phyloP scores from a whole-genome alignment of 148 eudicot genomes.

The Chenopodium suecicum region DNA sequence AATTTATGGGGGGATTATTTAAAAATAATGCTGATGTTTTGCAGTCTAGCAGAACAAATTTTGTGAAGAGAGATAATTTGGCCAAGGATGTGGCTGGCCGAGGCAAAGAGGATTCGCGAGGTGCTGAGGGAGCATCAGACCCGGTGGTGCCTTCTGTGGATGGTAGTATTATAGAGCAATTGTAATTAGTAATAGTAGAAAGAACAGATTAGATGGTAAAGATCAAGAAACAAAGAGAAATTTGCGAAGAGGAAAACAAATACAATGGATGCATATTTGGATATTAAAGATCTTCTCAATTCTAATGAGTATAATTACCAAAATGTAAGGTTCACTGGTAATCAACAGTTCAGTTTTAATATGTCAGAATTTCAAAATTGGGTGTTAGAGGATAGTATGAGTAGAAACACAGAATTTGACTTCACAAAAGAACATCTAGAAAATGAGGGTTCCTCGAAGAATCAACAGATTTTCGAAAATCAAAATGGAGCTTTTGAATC shows the following conservation, averaged over 20 bases:
- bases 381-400: too few relatives aligned
- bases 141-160: conserved; percentile 16
- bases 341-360: too few relatives aligned
- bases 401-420: too few relatives aligned
- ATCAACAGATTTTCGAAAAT: too few relatives aligned
- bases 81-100: conserved; percentile 30
- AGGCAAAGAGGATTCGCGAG: conserved; percentile 25
- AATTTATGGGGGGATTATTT: conserved; percentile 37
- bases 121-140: conserved; percentile 30
- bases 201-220: conserved; percentile 15
- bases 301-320: conserved; percentile 29
- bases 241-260: conserved; percentile 26
- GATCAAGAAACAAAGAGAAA: conserved; percentile 27
- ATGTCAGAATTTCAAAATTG: too few relatives aligned
- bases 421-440: too few relatives aligned
- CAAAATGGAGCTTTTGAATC: too few relatives aligned
- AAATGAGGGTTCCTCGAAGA: too few relatives aligned
- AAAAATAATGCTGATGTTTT: conserved; percentile 28
- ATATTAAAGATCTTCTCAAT: conserved; percentile 28
- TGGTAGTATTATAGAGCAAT: conserved; percentile 13
- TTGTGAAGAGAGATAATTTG: conserved; percentile 32
- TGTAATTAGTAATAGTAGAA: conserved; percentile 19
- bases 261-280: conserved; percentile 25
- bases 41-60: conserved; percentile 43
- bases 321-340: not conserved